These are phyloP conservation scores for Baorangia bicolor DNA, from an alignment of 768 basidiomycete genomes.

Conservation along the genomic window DNA sequence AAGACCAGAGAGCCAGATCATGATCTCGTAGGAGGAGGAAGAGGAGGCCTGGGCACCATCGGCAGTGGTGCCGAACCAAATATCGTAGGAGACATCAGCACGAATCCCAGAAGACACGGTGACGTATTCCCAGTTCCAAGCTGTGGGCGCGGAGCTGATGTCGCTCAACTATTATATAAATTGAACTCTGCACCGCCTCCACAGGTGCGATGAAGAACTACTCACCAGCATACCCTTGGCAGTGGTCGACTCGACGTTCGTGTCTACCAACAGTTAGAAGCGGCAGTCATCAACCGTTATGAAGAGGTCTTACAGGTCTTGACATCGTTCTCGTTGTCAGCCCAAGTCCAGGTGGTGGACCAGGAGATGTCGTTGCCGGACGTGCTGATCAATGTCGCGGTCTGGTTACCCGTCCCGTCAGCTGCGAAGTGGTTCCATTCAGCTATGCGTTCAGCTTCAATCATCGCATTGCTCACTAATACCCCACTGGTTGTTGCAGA, in stretches of 20 bases:
- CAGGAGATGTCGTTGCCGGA: conserved; percentile 45
- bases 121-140: conserved; percentile 52
- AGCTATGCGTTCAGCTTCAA: neutral
- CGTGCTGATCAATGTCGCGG: conserved; percentile 43
- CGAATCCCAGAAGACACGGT: conserved; percentile 44
- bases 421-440: conserved; percentile 22
- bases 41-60: conserved; percentile 46
- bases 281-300: neutral
- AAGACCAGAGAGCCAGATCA: conserved; percentile 60
- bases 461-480: conserved; percentile 29
- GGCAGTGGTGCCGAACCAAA: conserved; percentile 48
- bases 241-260: conserved; percentile 47
- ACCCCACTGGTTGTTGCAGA: conserved; percentile 63
- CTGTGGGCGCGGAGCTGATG: conserved; percentile 46
- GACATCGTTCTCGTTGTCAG: conserved; percentile 47
- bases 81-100: conserved; percentile 59
- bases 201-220: neutral
- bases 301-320: conserved; percentile 48
- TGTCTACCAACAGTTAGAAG: conserved; percentile 34
- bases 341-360: conserved; percentile 55
- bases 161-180: conserved; percentile 36
- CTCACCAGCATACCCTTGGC: conserved; percentile 49
- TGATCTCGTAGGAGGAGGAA: conserved; percentile 54
- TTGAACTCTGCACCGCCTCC: neutral
- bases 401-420: conserved; percentile 48